Conservation (phyloP, 2,329 filamentous ascomycete genomes). For the Onygenales sp. region DNA sequence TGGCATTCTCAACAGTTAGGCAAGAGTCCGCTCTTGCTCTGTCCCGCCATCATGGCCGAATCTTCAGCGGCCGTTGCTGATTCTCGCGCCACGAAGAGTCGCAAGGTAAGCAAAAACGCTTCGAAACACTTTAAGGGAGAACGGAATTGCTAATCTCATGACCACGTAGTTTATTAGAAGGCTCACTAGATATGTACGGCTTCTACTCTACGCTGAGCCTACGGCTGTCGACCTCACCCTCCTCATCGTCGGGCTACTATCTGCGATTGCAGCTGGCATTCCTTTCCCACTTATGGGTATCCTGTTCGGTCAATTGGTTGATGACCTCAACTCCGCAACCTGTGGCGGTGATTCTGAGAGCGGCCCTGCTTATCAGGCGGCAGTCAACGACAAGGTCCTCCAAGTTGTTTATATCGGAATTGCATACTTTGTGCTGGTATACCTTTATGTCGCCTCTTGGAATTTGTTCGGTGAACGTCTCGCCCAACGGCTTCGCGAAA, state of each 20-base stretch:
- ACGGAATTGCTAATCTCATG: not conserved
- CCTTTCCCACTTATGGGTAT: conserved; percentile 23
- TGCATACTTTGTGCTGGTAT: conserved; percentile 49
- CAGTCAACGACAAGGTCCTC: conserved; percentile 45
- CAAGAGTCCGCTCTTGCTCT: not conserved
- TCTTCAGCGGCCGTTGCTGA: not conserved
- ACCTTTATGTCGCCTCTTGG: conserved; percentile 51
- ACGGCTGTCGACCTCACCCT: conserved; percentile 11
- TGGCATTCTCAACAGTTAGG: not conserved
- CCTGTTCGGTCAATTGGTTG: conserved; percentile 22
- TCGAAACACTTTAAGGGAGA: not conserved
- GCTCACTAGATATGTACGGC: conserved; percentile 7
- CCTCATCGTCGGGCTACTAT: conserved; percentile 15
- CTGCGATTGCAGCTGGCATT: conserved; percentile 21
- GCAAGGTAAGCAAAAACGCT: not conserved
- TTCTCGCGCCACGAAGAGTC: not conserved
- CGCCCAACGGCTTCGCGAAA: conserved; percentile 47
- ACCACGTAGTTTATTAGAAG: not conserved
- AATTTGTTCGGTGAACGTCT: conserved; percentile 49
- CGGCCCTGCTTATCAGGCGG: conserved; percentile 24
- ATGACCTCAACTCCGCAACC: conserved; percentile 20
- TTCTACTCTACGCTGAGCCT: conserved; percentile 12
- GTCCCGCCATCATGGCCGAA: not conserved
- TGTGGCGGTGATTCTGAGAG: conserved; percentile 6
- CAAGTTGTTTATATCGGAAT: conserved; percentile 50